Evolutionary conservation across 2,329 filamentous ascomycete species (phyloP).

Genomic region (Talaromyces rugulosus): DNA sequence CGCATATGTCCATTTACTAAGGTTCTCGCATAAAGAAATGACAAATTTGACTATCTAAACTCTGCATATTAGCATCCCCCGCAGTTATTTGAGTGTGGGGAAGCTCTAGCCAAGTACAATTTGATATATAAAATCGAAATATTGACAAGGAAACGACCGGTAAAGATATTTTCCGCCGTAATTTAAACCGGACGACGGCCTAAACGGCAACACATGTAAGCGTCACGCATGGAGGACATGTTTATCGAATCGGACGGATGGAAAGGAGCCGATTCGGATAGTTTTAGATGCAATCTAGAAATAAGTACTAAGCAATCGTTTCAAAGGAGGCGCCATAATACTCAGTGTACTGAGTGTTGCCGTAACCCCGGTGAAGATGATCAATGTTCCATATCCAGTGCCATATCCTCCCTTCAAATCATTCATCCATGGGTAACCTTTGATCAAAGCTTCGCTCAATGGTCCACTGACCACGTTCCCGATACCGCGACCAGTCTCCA

Average conservation of each 20-base stretch:
- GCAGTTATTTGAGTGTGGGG: not conserved
- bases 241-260: not conserved
- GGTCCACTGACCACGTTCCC: conserved; percentile 51
- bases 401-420: conserved; percentile 21
- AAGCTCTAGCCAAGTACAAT: not conserved
- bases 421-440: conserved; percentile 18
- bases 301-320: not conserved
- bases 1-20: not conserved
- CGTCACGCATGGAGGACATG: not conserved
- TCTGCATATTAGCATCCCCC: not conserved
- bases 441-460: conserved; percentile 43
- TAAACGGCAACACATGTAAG: not conserved
- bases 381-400: conserved; percentile 23
- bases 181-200: not conserved
- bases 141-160: not conserved
- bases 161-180: not conserved
- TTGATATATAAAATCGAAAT: not conserved
- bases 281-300: not conserved
- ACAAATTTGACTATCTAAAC: not conserved
- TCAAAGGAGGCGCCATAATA: conserved; percentile 16
- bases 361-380: conserved; percentile 26
- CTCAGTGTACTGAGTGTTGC: conserved; percentile 22
- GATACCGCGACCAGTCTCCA: conserved; percentile 48
- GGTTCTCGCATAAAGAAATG: not conserved
- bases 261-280: not conserved